Conservation (phyloP, 192 early-diverging fungal species). For the Linnemannia elongata region DNA sequence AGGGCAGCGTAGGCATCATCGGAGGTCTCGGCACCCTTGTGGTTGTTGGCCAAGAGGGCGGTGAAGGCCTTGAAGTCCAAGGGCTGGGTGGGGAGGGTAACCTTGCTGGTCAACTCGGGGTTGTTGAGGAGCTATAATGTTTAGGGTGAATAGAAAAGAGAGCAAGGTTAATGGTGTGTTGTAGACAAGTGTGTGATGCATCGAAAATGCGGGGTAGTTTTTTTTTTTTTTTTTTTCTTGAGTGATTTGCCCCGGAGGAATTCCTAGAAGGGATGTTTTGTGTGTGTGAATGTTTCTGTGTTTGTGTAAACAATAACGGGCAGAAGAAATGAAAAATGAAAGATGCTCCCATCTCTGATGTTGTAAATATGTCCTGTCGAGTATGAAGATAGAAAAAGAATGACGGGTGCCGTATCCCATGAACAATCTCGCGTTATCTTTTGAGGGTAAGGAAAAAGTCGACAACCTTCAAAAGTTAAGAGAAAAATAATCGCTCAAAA, state of each 20-base stretch:
- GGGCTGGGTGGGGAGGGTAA: conserved; percentile 29
- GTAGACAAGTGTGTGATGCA: background rate
- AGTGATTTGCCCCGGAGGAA: background rate
- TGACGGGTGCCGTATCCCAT: background rate
- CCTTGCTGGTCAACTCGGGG: conserved; percentile 21
- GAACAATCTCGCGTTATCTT: background rate
- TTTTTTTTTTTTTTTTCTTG: background rate
- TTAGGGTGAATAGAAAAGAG: background rate
- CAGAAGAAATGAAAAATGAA: background rate
- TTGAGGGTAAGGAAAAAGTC: background rate
- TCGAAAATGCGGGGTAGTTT: background rate
- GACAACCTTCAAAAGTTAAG: background rate
- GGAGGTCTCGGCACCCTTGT: conserved; percentile 26
- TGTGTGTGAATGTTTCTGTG: no score
- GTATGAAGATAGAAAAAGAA: background rate
- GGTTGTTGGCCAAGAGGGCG: conserved; percentile 18
- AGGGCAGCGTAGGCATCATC: conserved; percentile 22
- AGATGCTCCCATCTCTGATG: background rate
- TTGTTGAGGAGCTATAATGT: conserved; percentile 2
- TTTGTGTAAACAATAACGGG: background rate
- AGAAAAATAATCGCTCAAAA: background rate
- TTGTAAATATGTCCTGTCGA: background rate
- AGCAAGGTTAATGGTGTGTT: background rate
- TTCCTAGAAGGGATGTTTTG: background rate
- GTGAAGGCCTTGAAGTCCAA: conserved; percentile 37